Evolutionary conservation across 2,329 filamentous ascomycete genomes (phyloP).

Genomic region (Tolypocladium paradoxum): DNA sequence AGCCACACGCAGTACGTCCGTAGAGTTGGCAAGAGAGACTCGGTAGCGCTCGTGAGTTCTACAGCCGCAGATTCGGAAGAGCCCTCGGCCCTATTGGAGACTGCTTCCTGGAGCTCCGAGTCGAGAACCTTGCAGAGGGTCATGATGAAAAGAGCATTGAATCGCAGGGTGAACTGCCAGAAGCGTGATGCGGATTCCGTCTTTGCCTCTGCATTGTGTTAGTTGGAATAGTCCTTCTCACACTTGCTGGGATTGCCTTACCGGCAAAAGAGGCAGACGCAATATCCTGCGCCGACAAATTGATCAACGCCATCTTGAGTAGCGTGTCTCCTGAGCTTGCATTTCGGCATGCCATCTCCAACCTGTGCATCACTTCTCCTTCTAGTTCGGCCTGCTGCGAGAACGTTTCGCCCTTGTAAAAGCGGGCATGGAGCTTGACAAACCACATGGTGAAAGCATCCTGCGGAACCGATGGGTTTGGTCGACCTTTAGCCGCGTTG

Average conservation of each 20-base stretch:
- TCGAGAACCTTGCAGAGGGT: slow-evolving; percentile 60
- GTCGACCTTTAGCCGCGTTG: slow-evolving; percentile 20
- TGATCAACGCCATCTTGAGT: slow-evolving; percentile 73
- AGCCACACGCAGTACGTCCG: slow-evolving; percentile 46
- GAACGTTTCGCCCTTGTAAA: slow-evolving; percentile 68
- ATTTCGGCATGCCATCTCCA: slow-evolving; percentile 63
- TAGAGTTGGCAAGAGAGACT: slow-evolving; percentile 37
- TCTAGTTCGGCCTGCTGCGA: slow-evolving; percentile 71
- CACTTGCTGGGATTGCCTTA: slow-evolving; percentile 13
- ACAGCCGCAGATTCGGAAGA: slow-evolving; percentile 12
- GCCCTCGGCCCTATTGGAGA: slow-evolving; percentile 7
- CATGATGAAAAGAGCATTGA: slow-evolving; percentile 71
- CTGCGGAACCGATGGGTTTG: slow-evolving; percentile 37
- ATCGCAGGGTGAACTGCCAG: slow-evolving; percentile 57
- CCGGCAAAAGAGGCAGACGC: slow-evolving; percentile 31
- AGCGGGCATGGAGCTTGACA: slow-evolving; percentile 73
- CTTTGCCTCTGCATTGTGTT: slow-evolving; percentile 30
- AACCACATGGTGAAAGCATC: slow-evolving; percentile 71
- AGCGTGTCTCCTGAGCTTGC: slow-evolving; percentile 53
- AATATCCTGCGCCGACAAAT: slow-evolving; percentile 72
- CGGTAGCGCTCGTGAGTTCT: slow-evolving; percentile 25
- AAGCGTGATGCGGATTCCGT: slow-evolving; percentile 33
- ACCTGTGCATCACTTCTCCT: slow-evolving; percentile 69
- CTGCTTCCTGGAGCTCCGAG: slow-evolving; percentile 45
- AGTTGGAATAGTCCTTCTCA: neutral